Evolutionary conservation across 805 yeast species (phyloP).

Genomic region (Kuraishia molischiana): DNA sequence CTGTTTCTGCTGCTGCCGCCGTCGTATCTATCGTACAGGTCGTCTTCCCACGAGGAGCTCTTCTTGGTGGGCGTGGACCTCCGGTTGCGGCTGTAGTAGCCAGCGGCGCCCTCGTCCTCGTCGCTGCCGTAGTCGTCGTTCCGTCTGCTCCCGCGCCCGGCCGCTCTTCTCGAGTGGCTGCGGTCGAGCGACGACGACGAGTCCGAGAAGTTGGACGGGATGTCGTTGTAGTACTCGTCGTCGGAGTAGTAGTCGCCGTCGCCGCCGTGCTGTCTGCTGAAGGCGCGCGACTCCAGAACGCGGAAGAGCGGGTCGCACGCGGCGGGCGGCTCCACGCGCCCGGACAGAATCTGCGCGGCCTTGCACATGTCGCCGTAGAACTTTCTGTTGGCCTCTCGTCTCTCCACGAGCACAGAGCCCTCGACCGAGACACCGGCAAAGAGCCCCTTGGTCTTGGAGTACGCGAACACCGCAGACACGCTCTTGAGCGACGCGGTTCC

Average conservation of each 20-base stretch:
- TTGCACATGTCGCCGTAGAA: slow-evolving; percentile 86
- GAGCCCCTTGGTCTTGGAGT: slow-evolving; percentile 92
- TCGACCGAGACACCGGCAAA: slow-evolving; percentile 97
- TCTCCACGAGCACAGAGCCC: slow-evolving; percentile 93
- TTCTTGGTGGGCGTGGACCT: slow-evolving; percentile 1
- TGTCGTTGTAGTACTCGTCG: slow-evolving; percentile 60
- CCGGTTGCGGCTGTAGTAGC: slow-evolving; percentile 13
- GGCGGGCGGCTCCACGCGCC: slow-evolving; percentile 89
- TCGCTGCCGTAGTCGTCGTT: slow-evolving; percentile 15
- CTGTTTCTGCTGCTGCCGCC: slow-evolving; percentile 17
- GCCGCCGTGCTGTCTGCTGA: slow-evolving; percentile 39
- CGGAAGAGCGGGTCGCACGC: slow-evolving; percentile 82
- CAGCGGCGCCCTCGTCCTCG: slow-evolving; percentile 15
- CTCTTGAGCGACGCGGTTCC: slow-evolving; percentile 84
- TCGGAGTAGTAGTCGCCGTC: slow-evolving; percentile 35
- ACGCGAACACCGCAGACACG: slow-evolving; percentile 86
- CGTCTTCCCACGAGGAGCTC: slow-evolving; percentile 71
- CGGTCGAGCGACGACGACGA: slow-evolving; percentile 10
- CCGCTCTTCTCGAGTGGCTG: slow-evolving; percentile 8
- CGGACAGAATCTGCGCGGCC: slow-evolving; percentile 76
- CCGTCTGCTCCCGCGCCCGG: slow-evolving; percentile 9
- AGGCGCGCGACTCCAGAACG: slow-evolving; percentile 78
- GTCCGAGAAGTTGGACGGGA: slow-evolving; percentile 60
- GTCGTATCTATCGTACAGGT: slow-evolving; percentile 52
- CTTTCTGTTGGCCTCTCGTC: slow-evolving; percentile 94